phyloP scores from a whole-genome alignment of 768 basidiomycete genomes.

The Holtermannia corniformis region DNA sequence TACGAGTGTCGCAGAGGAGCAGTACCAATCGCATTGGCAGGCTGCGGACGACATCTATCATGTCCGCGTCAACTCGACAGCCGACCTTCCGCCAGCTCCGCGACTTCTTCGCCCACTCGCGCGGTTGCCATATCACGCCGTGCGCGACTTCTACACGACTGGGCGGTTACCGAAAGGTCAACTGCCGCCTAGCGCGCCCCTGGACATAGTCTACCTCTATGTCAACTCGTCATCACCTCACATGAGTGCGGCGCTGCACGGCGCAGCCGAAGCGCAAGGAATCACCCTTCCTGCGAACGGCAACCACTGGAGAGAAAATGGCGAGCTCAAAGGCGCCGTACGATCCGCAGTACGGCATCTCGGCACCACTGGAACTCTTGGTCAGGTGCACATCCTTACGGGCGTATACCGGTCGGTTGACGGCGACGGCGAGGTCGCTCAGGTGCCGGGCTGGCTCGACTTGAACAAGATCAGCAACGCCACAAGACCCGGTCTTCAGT shows the following conservation, averaged over 20 bases:
- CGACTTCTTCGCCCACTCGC: slow-evolving; percentile 11
- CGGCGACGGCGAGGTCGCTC: slow-evolving; percentile 16
- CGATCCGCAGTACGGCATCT: slow-evolving; percentile 19
- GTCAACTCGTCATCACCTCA: slow-evolving; percentile 31
- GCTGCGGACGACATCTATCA: no score
- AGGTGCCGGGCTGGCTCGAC: slow-evolving; percentile 35
- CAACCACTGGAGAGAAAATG: slow-evolving; percentile 33
- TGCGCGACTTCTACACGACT: slow-evolving; percentile 16
- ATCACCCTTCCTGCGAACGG: slow-evolving; percentile 9
- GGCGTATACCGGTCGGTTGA: slow-evolving; percentile 18
- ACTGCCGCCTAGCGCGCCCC: slow-evolving; percentile 2
- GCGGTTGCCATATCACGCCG: slow-evolving; percentile 14
- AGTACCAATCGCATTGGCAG: no score
- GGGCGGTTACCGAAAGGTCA: slow-evolving; percentile 9
- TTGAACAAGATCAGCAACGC: slow-evolving; percentile 4
- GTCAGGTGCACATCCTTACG: slow-evolving; percentile 31
- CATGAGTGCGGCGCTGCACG: slow-evolving; percentile 14
- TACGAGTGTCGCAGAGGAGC: no score
- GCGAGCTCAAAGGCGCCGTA: slow-evolving; percentile 30
- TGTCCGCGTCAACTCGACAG: slow-evolving; percentile 11
- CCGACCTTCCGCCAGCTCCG: not conserved
- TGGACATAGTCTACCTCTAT: slow-evolving; percentile 34
- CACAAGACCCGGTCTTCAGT: slow-evolving; percentile 6
- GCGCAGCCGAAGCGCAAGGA: slow-evolving; percentile 11
- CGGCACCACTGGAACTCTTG: slow-evolving; percentile 2